A percentile compares a stretch with the other conserved stretches of the same genome.
Conservation (phyloP, 106 monocot genomes). For the Acanthochlamys bracteata region DNA sequence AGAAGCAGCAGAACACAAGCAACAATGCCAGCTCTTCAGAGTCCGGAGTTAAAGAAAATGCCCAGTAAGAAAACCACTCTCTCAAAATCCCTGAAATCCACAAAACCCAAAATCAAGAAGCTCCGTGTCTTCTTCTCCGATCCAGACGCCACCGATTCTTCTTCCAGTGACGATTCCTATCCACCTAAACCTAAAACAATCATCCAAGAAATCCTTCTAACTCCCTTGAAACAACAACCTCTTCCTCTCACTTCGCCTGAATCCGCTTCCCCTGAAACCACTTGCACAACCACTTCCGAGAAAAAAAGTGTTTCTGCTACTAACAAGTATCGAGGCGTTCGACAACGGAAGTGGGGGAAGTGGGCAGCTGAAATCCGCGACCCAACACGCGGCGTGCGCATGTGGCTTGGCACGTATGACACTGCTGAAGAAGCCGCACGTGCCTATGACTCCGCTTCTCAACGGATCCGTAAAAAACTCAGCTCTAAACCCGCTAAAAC, state of each 20-base stretch:
- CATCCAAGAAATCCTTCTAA: constrained; percentile 9
- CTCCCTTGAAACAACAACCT: neutral
- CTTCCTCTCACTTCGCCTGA: neutral
- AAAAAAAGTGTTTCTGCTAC: no score
- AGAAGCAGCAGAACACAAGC: no score
- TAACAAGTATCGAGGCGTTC: constrained; percentile 22
- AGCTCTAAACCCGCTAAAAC: neutral
- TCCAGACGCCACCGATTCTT: constrained; percentile 40
- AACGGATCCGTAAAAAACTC: constrained; percentile 16
- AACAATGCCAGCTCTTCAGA: constrained; percentile 7
- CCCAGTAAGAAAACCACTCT: neutral
- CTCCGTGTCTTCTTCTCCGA: constrained; percentile 34
- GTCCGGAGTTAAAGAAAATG: neutral
- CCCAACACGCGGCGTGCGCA: constrained; percentile 20
- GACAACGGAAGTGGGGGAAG: constrained; percentile 44
- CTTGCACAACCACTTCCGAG: neutral
- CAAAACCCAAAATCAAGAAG: constrained; percentile 1
- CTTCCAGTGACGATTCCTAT: constrained; percentile 10
- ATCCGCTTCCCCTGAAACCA: neutral
- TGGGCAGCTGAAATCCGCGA: constrained; percentile 71
- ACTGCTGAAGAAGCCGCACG: constrained; percentile 45
- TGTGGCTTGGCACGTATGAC: constrained; percentile 51
- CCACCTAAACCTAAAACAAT: neutral
- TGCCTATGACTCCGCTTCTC: constrained; percentile 24
- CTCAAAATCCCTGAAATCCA: neutral